Conservation (phyloP, 2,329 filamentous ascomycete genomes). For the Falciphora oryzae region DNA sequence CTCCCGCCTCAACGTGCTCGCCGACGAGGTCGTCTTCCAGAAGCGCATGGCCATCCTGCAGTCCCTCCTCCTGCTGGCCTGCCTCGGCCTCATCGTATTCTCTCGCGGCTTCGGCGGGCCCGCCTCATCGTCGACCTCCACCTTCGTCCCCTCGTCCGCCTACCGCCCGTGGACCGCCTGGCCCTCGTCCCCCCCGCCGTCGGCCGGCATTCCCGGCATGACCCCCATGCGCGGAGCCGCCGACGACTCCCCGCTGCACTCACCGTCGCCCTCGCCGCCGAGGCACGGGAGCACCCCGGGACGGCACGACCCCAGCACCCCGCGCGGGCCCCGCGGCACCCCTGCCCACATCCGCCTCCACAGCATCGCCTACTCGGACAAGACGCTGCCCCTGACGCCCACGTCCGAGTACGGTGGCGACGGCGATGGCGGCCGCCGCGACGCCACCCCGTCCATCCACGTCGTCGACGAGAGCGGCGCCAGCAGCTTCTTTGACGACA, state of each 20-base stretch:
- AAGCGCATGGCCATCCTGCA: conserved; percentile 94
- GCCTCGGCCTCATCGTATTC: conserved; percentile 83
- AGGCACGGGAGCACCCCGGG: conserved; percentile 5
- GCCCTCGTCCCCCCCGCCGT: conserved; percentile 25
- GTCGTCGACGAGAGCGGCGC: conserved; percentile 13
- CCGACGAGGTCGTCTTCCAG: conserved; percentile 83
- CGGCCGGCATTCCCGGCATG: conserved; percentile 10
- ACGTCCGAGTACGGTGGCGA: conserved; percentile 22
- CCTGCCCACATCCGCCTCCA: conserved; percentile 7
- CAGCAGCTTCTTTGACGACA: conserved; percentile 11
- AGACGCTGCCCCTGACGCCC: conserved; percentile 28
- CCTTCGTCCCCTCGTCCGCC: conserved; percentile 11
- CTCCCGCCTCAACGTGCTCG: conserved; percentile 74
- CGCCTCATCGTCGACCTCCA: conserved; percentile 18
- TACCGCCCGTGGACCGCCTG: conserved; percentile 16
- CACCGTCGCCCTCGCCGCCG: conserved; percentile 8
- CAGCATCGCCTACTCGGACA: conserved; percentile 21
- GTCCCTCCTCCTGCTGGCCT: conserved; percentile 78
- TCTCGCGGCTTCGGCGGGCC: conserved; percentile 41
- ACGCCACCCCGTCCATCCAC: conserved; percentile 17
- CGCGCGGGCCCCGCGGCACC: background rate
- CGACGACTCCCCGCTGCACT: conserved; percentile 11
- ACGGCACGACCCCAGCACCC: background rate
- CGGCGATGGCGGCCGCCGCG: conserved; percentile 3
- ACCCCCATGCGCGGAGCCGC: conserved; percentile 11